Conservation (phyloP, 1,284 basidiomycete species). For the Apiotrichum akiyoshidainum region DNA sequence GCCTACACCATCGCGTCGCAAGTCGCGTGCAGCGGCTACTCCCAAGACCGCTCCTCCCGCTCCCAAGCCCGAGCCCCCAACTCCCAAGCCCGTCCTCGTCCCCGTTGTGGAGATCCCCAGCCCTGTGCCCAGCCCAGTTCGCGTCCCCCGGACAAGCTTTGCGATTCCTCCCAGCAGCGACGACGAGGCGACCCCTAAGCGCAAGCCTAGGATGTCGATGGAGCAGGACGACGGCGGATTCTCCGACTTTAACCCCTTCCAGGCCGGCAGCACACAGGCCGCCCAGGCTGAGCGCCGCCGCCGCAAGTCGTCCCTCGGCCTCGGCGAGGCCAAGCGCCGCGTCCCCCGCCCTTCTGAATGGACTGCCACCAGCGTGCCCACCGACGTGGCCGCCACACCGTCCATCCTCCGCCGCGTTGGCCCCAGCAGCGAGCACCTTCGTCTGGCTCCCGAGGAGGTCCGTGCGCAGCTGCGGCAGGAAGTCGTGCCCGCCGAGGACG, state of each 20-base stretch:
- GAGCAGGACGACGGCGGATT: conserved; percentile 46
- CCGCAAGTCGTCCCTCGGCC: conserved; percentile 36
- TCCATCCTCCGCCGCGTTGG: conserved; percentile 33
- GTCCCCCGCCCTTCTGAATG: conserved; percentile 18
- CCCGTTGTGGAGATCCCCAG: neutral
- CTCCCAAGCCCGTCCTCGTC: neutral
- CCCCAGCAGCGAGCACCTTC: conserved; percentile 37
- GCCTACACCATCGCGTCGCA: neutral
- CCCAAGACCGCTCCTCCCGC: too few species aligned
- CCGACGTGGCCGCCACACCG: conserved; percentile 8
- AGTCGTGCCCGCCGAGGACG: conserved; percentile 22
- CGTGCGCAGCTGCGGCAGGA: conserved; percentile 25
- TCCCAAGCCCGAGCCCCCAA: neutral
- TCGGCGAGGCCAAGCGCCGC: conserved; percentile 17
- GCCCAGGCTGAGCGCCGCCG: conserved; percentile 43
- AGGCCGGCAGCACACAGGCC: conserved; percentile 53
- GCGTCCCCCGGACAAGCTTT: conserved; percentile 10
- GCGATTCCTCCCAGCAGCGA: conserved; percentile 54
- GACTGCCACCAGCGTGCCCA: conserved; percentile 17
- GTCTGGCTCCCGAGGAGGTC: conserved; percentile 33
- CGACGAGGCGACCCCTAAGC: conserved; percentile 53
- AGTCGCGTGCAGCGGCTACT: neutral
- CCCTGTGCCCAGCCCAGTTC: neutral
- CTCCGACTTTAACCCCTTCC: conserved; percentile 57
- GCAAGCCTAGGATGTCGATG: conserved; percentile 25